These are phyloP conservation scores for Eimeria sp. DNA, from an alignment of 169 alveolate species.

Conservation along the genomic window DNA sequence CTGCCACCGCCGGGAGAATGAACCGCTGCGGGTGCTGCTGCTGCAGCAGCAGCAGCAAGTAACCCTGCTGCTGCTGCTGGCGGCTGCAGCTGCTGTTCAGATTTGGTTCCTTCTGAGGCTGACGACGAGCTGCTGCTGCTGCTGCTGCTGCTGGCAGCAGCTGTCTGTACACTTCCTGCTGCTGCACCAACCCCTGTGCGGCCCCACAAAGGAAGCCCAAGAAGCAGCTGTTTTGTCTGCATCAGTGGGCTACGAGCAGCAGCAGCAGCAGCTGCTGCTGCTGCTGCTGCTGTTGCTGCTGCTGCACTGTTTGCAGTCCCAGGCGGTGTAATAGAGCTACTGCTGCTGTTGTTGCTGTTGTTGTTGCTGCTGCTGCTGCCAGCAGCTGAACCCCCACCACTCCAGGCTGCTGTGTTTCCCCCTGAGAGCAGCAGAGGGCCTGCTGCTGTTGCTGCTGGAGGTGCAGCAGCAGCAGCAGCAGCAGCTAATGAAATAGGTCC, in stretches of 20 bases:
- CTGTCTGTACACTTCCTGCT: slow-evolving; percentile 13
- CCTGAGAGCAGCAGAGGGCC: slow-evolving; percentile 61
- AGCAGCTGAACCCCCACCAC: neutral
- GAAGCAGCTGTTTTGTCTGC: slow-evolving; percentile 73
- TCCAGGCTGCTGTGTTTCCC: slow-evolving; percentile 43
- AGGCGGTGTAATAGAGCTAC: slow-evolving; percentile 3
- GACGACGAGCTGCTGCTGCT: slow-evolving; percentile 43
- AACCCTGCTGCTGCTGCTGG: neutral
- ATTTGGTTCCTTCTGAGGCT: slow-evolving; percentile 12
- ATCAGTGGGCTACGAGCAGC: slow-evolving; percentile 66
- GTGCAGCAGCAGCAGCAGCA: slow-evolving; percentile 26
- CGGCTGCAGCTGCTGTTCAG: slow-evolving; percentile 66
- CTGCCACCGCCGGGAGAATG: slow-evolving; percentile 50
- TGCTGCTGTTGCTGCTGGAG: slow-evolving; percentile 53
- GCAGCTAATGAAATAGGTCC: neutral
- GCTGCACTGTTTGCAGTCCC: neutral
- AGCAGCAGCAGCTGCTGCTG: slow-evolving; percentile 63
- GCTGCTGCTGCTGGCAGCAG: slow-evolving; percentile 28
- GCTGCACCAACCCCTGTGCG: slow-evolving; percentile 61
- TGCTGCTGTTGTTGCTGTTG: slow-evolving; percentile 47
- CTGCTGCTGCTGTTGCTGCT: slow-evolving; percentile 6
- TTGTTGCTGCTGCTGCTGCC: slow-evolving; percentile 45
- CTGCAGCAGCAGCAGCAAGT: neutral
- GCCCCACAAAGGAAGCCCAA: slow-evolving; percentile 64
- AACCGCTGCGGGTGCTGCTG: slow-evolving; percentile 33